Base-by-base conservation (phyloP, 148 eudicot genomes). In the Limonium bicolor region DNA sequence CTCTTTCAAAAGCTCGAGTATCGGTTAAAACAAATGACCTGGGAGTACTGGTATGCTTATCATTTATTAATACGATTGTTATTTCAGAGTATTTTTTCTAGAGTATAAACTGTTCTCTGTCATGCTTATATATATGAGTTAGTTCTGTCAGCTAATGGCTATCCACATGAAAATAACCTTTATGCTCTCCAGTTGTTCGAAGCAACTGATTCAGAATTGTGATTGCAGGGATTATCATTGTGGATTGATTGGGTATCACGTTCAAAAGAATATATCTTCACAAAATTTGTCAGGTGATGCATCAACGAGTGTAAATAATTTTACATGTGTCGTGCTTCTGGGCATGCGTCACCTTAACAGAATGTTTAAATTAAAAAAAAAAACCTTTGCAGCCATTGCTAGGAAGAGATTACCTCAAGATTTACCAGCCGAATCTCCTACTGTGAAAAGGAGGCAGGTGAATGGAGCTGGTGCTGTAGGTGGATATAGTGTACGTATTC, bases 21-120 rank as follows among this genome's bases (percentile, higher is more conserved):
- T 18, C 86, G 95, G 24, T 64, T 86, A 57, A 86, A 72, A 61
- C 86, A 77, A 21, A 86, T 86, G 95, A 74, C 92, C 47, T 61
- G 58, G 72, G 95, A 86, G 56, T 86, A 86, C 55, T 86, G 95
- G 95, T 86, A 54, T 49, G 85, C 55, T 34, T 29, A 24, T 14
- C 16, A 40, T 41, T 36, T 4, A n/a, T 31, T 25, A 10, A 38
- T 25, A 39, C 28, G n/a, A 28, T 13, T 42, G 22, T 30, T 42
- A 18, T 61, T 31, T 18, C 48, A 36, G 18, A 33, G 13, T 32
- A 12, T 44, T 56, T 46, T 44, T 8, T 26, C 10, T 14, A 53
- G 31, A 32, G 6, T 41, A 33, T 56, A 23, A 1, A n/a, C n/a
- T n/a, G n/a, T n/a, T n/a, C n/a, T n/a, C n/a, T n/a, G n/a, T n/a